These are phyloP conservation scores for Zea luxurians DNA, from an alignment of 176 grass and related monocot species.

Conservation along the genomic window DNA sequence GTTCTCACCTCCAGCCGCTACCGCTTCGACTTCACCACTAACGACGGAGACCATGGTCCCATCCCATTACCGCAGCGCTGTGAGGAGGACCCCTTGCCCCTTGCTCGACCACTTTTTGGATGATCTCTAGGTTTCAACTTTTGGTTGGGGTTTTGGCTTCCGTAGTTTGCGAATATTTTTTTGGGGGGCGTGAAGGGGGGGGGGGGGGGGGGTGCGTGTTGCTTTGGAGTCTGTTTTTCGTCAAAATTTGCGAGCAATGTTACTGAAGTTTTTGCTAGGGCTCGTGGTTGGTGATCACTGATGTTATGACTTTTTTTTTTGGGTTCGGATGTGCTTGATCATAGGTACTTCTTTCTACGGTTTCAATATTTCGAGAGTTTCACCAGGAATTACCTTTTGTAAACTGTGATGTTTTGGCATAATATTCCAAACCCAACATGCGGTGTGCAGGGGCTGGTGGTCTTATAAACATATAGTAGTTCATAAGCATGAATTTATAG, in stretches of 20 bases:
- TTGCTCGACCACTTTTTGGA: neutral
- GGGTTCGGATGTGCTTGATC: constrained; percentile 2
- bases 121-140: constrained; percentile 8
- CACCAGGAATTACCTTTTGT: no score
- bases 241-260: neutral
- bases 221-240: neutral
- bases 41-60: neutral
- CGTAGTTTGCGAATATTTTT: neutral
- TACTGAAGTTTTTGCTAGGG: neutral
- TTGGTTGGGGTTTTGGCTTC: neutral
- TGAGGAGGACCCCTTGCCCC: constrained; percentile 44
- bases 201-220: neutral
- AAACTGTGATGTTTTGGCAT: neutral
- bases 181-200: no score
- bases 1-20: constrained; percentile 42
- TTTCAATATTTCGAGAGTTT: no score
- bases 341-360: no score
- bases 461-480: neutral
- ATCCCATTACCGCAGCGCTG: constrained; percentile 43
- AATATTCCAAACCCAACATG: neutral
- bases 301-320: constrained; percentile 36
- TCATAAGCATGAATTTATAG: neutral
- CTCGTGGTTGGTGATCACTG: neutral
- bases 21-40: constrained; percentile 40
- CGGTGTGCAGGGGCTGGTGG: neutral